These are phyloP conservation scores for Mortierella sp. DNA, from an alignment of 371 early-diverging fungal species.

Conservation along the genomic window DNA sequence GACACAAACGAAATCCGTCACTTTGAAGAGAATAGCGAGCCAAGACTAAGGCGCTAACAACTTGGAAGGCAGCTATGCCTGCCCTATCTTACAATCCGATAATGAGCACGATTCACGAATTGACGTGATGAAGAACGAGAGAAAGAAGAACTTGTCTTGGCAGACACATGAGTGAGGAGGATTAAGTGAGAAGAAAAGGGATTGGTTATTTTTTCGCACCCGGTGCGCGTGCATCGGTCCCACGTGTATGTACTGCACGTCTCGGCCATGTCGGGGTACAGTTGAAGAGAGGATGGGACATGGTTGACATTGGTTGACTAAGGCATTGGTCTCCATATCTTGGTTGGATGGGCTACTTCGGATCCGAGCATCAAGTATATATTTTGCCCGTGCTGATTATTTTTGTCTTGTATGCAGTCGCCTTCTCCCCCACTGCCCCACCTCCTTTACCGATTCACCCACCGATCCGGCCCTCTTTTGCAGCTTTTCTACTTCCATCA, in stretches of 20 bases:
- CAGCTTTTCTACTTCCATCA: too few species aligned
- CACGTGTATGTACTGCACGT: not conserved
- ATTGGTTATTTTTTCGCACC: not conserved
- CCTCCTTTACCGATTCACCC: not conserved
- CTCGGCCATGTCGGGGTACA: not conserved
- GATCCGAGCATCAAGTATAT: not conserved
- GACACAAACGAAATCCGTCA: not conserved
- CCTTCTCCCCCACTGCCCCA: not conserved
- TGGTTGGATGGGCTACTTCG: not conserved
- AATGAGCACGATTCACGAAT: not conserved
- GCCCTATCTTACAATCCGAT: not conserved
- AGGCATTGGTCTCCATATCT: not conserved
- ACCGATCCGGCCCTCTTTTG: not conserved
- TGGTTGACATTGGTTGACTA: not conserved
- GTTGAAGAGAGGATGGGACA: not conserved
- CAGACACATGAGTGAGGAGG: slow-evolving; percentile 15
- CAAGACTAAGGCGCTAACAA: not conserved
- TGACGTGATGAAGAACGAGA: not conserved
- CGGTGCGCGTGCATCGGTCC: not conserved
- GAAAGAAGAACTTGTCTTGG: slow-evolving; percentile 15
- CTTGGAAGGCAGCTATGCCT: not conserved
- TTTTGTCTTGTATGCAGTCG: not conserved
- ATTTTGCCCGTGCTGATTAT: not conserved
- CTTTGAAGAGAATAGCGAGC: slow-evolving; percentile 4
- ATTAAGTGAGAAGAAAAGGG: not conserved